A percentile compares a stretch with the other conserved stretches of the same genome.
Conservation (phyloP, 78 protist species). For the Dictyostelium brefeldianum region DNA sequence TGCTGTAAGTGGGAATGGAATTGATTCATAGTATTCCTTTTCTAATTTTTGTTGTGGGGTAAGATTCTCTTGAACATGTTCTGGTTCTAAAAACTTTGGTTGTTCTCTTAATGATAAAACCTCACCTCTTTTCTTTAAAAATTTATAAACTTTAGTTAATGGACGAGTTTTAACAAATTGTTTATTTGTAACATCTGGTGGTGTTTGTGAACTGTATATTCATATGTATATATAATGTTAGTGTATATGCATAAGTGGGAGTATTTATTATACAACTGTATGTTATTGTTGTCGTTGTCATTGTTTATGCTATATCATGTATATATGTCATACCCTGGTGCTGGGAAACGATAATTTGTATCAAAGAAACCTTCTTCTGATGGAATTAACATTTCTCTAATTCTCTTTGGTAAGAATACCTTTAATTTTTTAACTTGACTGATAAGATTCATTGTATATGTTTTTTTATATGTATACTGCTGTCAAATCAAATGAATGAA, state of each 20-base stretch:
- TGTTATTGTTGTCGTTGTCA: no score
- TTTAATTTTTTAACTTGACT: constrained; percentile 16
- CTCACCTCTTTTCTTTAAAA: constrained; percentile 79
- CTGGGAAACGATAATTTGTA: constrained; percentile 63
- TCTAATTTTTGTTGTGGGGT: neutral
- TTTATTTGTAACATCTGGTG: constrained; percentile 72
- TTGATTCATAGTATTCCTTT: constrained; percentile 50
- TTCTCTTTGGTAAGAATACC: constrained; percentile 21
- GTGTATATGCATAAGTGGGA: neutral
- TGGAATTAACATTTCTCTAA: constrained; percentile 10
- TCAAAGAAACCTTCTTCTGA: constrained; percentile 43
- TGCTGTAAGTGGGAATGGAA: constrained; percentile 29
- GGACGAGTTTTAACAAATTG: constrained; percentile 58
- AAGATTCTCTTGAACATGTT: neutral
- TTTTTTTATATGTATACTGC: neutral
- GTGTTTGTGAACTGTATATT: constrained; percentile 61
- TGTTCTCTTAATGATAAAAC: constrained; percentile 51
- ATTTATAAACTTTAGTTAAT: constrained; percentile 59
- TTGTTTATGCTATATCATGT: no score
- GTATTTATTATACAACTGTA: no score
- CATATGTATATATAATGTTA: no score
- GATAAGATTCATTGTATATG: neutral
- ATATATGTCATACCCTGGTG: constrained; percentile 63
- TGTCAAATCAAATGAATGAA: neutral
- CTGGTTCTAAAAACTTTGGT: constrained; percentile 7